These are phyloP conservation scores for Stevia rebaudiana DNA, from an alignment of 140 eudicot genomes.

Conservation along the genomic window DNA sequence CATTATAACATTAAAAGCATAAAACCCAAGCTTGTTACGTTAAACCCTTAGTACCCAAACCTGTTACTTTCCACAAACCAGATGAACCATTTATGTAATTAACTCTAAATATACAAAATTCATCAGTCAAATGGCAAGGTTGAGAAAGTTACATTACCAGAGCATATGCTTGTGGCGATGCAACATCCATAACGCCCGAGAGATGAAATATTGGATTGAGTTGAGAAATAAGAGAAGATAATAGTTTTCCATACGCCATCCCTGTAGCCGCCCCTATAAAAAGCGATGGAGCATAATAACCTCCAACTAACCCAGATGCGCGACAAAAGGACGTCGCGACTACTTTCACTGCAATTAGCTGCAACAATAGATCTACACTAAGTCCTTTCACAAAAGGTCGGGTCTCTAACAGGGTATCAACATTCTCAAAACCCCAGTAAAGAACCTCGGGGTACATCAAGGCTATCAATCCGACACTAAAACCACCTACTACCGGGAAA, in stretches of 20 bases:
- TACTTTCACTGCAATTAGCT: constrained; percentile 64
- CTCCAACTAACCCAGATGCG: constrained; percentile 93
- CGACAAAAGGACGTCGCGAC: constrained; percentile 77
- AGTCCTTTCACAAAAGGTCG: constrained; percentile 60
- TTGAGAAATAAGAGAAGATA: constrained; percentile 40
- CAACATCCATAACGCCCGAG: constrained; percentile 65
- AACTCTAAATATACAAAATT: not conserved
- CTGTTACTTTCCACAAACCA: too few species aligned
- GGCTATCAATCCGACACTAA: constrained; percentile 72
- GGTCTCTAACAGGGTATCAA: constrained; percentile 73
- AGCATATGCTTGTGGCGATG: constrained; percentile 95
- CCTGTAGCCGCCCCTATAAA: constrained; percentile 96
- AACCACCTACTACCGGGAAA: constrained; percentile 75
- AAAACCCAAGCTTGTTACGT: too few species aligned
- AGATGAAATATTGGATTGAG: constrained; percentile 49
- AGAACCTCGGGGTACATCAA: constrained; percentile 87
- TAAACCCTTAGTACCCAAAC: too few species aligned
- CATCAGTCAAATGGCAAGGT: not conserved
- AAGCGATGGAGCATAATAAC: constrained; percentile 90
- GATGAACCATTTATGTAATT: too few species aligned
- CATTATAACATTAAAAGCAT: too few species aligned
- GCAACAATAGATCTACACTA: constrained; percentile 63
- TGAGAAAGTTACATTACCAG: constrained; percentile 44
- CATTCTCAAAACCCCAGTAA: constrained; percentile 94
- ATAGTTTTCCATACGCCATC: constrained; percentile 85